Conservation (phyloP, 73 alveolate species). For the Paramecium octaurelia region DNA sequence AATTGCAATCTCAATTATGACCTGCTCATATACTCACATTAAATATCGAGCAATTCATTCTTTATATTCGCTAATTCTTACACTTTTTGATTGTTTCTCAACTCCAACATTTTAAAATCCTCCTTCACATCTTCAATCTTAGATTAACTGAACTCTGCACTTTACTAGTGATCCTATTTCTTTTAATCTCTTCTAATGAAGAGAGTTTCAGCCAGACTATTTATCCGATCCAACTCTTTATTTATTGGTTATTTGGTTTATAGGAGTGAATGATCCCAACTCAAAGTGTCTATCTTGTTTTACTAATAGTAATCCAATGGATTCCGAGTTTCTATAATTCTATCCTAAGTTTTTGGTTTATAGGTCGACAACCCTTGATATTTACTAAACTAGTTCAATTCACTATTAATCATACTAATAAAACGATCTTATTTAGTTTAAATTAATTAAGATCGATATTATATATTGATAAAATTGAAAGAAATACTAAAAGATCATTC, state of each 20-base stretch:
- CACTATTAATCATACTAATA: neutral
- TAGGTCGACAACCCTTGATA: neutral
- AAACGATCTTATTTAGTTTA: neutral
- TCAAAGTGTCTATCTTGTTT: neutral
- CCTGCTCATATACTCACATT: neutral
- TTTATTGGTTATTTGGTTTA: neutral
- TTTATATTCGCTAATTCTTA: neutral
- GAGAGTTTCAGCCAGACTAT: neutral
- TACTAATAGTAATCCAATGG: neutral
- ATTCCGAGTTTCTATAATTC: neutral
- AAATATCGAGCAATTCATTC: neutral
- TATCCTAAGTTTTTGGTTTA: neutral
- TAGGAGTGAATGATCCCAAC: neutral
- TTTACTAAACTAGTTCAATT: neutral
- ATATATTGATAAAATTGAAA: neutral
- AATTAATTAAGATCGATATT: neutral
- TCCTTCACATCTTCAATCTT: neutral
- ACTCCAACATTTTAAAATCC: neutral
- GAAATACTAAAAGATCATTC: neutral
- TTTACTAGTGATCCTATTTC: neutral
- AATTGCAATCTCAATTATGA: neutral
- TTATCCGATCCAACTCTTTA: neutral
- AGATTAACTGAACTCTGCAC: neutral
- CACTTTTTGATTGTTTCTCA: neutral
- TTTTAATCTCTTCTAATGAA: neutral